These are phyloP conservation scores for Ganoderma multipileum DNA, from an alignment of 1,284 basidiomycete species.

Conservation along the genomic window DNA sequence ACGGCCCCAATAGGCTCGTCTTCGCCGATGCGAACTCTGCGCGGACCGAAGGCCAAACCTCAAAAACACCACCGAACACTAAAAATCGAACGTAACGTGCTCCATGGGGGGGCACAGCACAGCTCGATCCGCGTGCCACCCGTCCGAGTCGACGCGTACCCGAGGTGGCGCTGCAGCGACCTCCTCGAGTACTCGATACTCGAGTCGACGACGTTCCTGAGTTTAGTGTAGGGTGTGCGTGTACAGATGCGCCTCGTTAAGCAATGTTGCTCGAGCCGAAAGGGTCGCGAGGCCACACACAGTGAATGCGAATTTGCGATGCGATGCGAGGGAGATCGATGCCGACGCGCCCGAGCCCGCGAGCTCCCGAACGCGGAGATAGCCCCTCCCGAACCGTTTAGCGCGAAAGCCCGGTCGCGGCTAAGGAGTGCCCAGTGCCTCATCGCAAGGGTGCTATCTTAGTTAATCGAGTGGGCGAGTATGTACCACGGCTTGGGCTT, in stretches of 20 bases:
- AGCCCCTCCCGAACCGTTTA: not conserved
- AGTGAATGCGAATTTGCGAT: constrained; percentile 1
- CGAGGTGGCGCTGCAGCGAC: constrained; percentile 7
- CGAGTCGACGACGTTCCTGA: not conserved
- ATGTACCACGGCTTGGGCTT: constrained; percentile 3
- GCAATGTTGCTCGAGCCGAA: not conserved
- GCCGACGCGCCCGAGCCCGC: constrained; percentile 1
- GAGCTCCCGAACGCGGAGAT: constrained; percentile 1
- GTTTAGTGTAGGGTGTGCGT: not conserved
- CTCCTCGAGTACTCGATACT: no score
- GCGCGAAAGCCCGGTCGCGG: constrained; percentile 8
- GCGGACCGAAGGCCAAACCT: not conserved
- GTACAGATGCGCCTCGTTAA: not conserved
- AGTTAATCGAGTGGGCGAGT: constrained; percentile 5
- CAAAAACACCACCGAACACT: not conserved
- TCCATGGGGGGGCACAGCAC: not conserved
- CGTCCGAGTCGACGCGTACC: not conserved
- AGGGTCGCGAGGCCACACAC: not conserved
- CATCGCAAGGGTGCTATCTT: not conserved
- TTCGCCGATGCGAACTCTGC: not conserved
- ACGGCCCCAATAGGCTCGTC: not conserved
- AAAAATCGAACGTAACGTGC: not conserved
- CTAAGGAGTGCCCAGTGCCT: no score
- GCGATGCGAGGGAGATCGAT: constrained; percentile 1
- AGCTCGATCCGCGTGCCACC: not conserved